Base-by-base conservation (phyloP, 2,329 filamentous ascomycete genomes). In the Xylariaceae sp. region DNA sequence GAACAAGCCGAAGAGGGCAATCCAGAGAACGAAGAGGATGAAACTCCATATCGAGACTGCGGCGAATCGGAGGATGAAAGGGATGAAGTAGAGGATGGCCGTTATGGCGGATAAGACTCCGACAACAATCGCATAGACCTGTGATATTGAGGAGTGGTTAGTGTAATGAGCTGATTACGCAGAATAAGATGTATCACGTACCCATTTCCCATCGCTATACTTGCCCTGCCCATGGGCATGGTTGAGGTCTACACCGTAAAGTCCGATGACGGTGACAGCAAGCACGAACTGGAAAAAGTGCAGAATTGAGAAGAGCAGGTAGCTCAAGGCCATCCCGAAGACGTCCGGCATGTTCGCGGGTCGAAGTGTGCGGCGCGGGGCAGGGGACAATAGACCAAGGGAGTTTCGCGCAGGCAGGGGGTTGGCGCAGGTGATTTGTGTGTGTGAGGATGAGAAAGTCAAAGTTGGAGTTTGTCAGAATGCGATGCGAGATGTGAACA, bases 1-100 rank as follows among this genome's bases (percentile, higher is more conserved):
- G 65, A 96, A 96, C 52, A 94, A 73, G 15, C 89, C 90, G 66
- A 95, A 95, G 6, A 94, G 75, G 2, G 83, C 81, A 52, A 90
- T 82, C 85, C 89, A 95, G 30, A 95, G 78, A 55, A 94, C 74
- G 59, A 87, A 88, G 15, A 95, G 69, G 12, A 92, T 65, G 35
- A 76, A 70, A 67, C 90, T 86, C 84, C 88, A 90, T 44, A 75
- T 70, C 63, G 88, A 87, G 46, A 82, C 70, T 41, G 74, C 56
- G 18, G 73, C 73, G 54, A 78, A 70, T 52, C 76, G 75, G 41
- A 80, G 63, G 47, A 86, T 68, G 57, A 83, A 78, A 5, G 87
- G 81, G 9, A 89, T 64, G 47, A 84, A 73, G 69, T 87, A 90
- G 40, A 89, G 63, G 7, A 86, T 51, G 6, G 82, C 75, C 0